Evolutionary conservation across 2,329 filamentous ascomycete species (phyloP).

Genomic region (Ceratocystis cubensis): DNA sequence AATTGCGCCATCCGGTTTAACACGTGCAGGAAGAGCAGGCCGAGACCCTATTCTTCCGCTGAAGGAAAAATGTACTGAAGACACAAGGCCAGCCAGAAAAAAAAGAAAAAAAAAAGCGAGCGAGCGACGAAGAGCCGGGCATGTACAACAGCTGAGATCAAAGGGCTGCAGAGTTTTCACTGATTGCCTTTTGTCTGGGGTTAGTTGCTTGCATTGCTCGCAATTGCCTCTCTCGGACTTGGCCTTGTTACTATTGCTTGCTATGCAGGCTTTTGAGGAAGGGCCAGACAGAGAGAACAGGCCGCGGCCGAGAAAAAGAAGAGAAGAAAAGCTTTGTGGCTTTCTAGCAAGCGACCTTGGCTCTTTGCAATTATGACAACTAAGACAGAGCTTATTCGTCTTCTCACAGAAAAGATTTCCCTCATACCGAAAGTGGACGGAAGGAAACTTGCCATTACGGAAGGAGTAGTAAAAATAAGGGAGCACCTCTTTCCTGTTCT

Average conservation of each 20-base stretch:
- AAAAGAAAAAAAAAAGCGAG: neutral
- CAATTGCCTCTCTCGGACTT: neutral
- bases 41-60: neutral
- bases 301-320: neutral
- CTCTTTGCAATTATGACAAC: no score
- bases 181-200: neutral
- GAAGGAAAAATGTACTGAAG: neutral
- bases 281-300: conserved; percentile 2
- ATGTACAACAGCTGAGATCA: neutral
- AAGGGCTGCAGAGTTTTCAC: neutral
- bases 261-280: neutral
- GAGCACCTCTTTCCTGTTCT: neutral
- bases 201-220: neutral
- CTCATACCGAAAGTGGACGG: conserved; percentile 6
- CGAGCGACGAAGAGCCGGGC: neutral
- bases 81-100: neutral
- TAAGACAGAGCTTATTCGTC: no score
- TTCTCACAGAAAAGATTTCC: neutral
- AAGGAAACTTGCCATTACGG: neutral
- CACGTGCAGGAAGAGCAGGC: neutral
- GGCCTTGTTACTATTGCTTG: neutral
- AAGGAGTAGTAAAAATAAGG: neutral
- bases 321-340: no score
- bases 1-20: neutral
- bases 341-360: no score